Evolutionary conservation across 2,329 filamentous ascomycete species (phyloP).

Genomic region (Fusarium sp.): DNA sequence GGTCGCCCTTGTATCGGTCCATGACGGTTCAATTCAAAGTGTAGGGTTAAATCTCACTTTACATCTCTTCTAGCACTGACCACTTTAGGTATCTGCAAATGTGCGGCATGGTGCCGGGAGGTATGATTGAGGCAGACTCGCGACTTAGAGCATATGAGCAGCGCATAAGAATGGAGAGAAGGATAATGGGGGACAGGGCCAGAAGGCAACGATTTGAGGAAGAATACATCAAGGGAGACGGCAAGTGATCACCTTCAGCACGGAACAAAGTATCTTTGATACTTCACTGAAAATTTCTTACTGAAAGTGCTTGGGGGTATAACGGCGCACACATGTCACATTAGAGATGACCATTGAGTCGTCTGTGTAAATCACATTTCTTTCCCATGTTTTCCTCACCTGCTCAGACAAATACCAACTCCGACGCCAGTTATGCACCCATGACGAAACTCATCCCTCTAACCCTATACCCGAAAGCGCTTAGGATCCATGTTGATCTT

Average conservation of each 20-base stretch:
- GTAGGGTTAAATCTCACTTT: slow-evolving; percentile 60
- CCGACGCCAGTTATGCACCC: slow-evolving; percentile 36
- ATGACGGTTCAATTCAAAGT: slow-evolving; percentile 83
- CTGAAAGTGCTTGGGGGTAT: slow-evolving; percentile 22
- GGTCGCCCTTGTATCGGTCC: slow-evolving; percentile 79
- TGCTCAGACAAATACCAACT: slow-evolving; percentile 36
- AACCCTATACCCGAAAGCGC: slow-evolving; percentile 68
- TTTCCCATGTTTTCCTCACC: slow-evolving; percentile 38
- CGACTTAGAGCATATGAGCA: slow-evolving; percentile 76
- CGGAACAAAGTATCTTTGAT: background rate
- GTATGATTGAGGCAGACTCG: slow-evolving; percentile 80
- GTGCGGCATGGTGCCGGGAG: slow-evolving; percentile 85
- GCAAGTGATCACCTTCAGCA: slow-evolving; percentile 45
- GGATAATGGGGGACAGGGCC: slow-evolving; percentile 72
- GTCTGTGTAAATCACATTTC: slow-evolving; percentile 41
- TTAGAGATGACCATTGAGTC: slow-evolving; percentile 30
- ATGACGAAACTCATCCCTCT: slow-evolving; percentile 7
- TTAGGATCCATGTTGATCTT: slow-evolving; percentile 97
- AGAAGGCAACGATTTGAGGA: slow-evolving; percentile 77
- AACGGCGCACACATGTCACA: slow-evolving; percentile 36
- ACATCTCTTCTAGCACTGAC: slow-evolving; percentile 5
- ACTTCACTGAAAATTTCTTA: slow-evolving; percentile 13
- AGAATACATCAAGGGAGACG: slow-evolving; percentile 64
- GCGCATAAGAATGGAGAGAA: slow-evolving; percentile 72
- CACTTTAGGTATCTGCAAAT: slow-evolving; percentile 78